Evolutionary conservation across 2,329 filamentous ascomycete genomes (phyloP), one percentile per base, ranked within the genome.

Genomic region (Aspergillus eucalypticola): DNA sequence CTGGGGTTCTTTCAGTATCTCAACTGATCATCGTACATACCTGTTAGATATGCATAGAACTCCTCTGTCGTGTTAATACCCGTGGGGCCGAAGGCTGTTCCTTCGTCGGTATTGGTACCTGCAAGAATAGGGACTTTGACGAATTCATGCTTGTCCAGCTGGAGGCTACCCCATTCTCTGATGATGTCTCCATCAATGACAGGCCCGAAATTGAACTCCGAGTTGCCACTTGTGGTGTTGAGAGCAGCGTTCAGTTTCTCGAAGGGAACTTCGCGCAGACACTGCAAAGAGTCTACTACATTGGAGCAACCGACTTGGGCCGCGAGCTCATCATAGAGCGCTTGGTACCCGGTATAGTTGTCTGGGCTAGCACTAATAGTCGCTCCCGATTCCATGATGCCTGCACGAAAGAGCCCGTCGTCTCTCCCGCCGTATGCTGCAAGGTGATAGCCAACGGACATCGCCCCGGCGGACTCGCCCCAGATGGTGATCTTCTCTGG

Each of bases 71-170:
- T 85, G 68, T 87, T 83, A 62, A 88, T 81, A 15, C 81, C 82
- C 5, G 62, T 70, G 10, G 81, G 79, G 0, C 79, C 82, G 66
- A 88, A 88, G 1, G 78, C 76, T 0, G 82, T 83, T 2, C 86
- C 88, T 70, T 91, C 88, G 65, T 90, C 88, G 1, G 82, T 83
- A 71, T 89, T 90, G 38, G 82, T 82, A 6, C 89, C 88, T 35
- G 82, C 76, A 6, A 91, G 78, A 42, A 90, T 82, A 1, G 87
- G 86, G 0, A 90, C 85, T 55, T 85, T 81, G 58, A 89, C 83
- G 64, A 90, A 89, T 17, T 81, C 80, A 50, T 86, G 87, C 5
- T 80, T 71, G 1, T 76, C 74, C 5, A 90, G 75, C 64, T 88
- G 84, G 7, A 80, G 71, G 8, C 82, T 83, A 1, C 81, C 82